Evolutionary conservation across 148 eudicot species (phyloP).

Genomic region (Camellia lanceoleosa): DNA sequence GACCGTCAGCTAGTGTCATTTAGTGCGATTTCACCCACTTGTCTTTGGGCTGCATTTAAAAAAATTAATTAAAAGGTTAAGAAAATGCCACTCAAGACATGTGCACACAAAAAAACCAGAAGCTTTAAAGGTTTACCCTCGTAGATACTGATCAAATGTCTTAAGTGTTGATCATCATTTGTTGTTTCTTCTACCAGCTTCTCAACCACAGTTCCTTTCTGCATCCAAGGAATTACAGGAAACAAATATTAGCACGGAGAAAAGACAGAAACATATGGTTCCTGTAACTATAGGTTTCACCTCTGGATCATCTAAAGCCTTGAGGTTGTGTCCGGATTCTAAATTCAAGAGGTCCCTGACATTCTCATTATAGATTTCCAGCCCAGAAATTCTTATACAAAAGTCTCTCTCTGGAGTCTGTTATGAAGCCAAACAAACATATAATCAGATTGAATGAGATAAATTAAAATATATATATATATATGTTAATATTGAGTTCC

Average conservation of each 20-base stretch:
- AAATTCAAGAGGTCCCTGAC: slow-evolving; percentile 51
- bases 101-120: too few relatives aligned
- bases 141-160: too few relatives aligned
- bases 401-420: slow-evolving; percentile 90
- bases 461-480: not conserved
- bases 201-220: too few relatives aligned
- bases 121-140: too few relatives aligned
- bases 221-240: not conserved
- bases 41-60: slow-evolving; percentile 69
- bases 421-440: slow-evolving; percentile 17
- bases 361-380: too few relatives aligned
- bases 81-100: not conserved
- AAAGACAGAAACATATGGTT: not conserved
- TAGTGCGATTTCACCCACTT: slow-evolving; percentile 87
- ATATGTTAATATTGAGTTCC: not conserved
- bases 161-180: too few relatives aligned
- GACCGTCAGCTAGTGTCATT: slow-evolving; percentile 88
- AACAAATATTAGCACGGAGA: not conserved
- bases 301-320: slow-evolving; percentile 90
- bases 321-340: slow-evolving; percentile 74
- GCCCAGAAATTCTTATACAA: slow-evolving; percentile 45
- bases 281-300: slow-evolving; percentile 27
- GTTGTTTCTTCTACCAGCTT: too few relatives aligned
- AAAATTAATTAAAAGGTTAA: not conserved
- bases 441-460: slow-evolving; percentile 5